Evolutionary conservation across 768 basidiomycete genomes (phyloP).

Genomic region (Pleurotus cornucopiae): DNA sequence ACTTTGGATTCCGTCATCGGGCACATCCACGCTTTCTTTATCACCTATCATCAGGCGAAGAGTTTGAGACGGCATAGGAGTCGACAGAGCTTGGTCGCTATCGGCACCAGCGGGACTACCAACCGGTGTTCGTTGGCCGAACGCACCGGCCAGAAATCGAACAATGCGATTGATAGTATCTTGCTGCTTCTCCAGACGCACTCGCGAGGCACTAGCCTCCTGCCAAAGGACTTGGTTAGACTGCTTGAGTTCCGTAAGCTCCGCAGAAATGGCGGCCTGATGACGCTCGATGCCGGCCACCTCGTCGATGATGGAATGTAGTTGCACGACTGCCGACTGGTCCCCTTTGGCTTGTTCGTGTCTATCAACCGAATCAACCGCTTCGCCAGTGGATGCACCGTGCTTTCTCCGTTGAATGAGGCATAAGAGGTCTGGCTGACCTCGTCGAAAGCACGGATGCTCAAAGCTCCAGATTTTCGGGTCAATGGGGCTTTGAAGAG

Average conservation of each 20-base stretch:
- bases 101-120: conserved; percentile 45
- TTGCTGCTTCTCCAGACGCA: conserved; percentile 84
- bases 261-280: conserved; percentile 82
- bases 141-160: conserved; percentile 89
- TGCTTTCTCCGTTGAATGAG: conserved; percentile 86
- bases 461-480: conserved; percentile 88
- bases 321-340: conserved; percentile 37
- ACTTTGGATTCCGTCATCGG: too few species aligned
- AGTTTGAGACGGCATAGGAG: background rate
- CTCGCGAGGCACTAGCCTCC: conserved; percentile 73
- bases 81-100: conserved; percentile 12
- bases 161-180: conserved; percentile 94
- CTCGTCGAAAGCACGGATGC: conserved; percentile 83
- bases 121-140: conserved; percentile 23
- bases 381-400: conserved; percentile 12
- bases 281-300: conserved; percentile 85
- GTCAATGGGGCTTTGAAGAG: conserved; percentile 75
- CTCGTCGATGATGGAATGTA: conserved; percentile 73
- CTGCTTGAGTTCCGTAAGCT: conserved; percentile 81
- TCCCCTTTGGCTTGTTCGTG: conserved; percentile 13
- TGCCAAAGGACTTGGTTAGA: conserved; percentile 89
- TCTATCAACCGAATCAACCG: conserved; percentile 5
- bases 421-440: conserved; percentile 84
- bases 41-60: background rate
- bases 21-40: conserved; percentile 21